Conservation (phyloP, 2,329 filamentous ascomycete genomes). For the Aspergillus melleus region DNA sequence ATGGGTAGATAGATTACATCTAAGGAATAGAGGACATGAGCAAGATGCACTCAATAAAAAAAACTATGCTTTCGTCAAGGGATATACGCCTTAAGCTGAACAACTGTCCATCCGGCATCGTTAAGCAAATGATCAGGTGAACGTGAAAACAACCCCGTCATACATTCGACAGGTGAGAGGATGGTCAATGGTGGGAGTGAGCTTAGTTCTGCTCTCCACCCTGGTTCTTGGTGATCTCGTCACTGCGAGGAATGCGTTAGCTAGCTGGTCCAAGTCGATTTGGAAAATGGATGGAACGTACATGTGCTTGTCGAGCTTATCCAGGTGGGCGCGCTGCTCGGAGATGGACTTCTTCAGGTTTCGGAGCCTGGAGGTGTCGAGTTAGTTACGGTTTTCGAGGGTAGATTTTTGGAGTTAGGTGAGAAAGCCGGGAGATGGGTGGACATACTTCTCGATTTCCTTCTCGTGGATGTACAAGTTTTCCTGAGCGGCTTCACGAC, state of each 20-base stretch:
- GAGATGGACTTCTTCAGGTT: conserved; percentile 68
- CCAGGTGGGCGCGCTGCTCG: conserved; percentile 78
- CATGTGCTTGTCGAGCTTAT: conserved; percentile 86
- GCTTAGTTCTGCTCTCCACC: conserved; percentile 60
- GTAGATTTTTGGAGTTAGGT: too few species aligned
- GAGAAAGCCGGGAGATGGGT: too few species aligned
- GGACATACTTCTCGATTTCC: conserved; percentile 82
- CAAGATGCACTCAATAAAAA: background rate
- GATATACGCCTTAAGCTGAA: background rate
- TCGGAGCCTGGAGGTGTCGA: conserved; percentile 54
- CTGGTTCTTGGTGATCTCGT: conserved; percentile 73
- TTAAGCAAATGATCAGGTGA: background rate
- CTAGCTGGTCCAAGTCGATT: background rate
- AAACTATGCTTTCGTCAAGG: background rate
- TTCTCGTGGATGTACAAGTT: conserved; percentile 80
- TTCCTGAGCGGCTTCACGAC: conserved; percentile 85
- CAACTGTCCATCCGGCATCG: background rate
- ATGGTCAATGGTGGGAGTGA: conserved; percentile 4
- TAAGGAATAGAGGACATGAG: background rate
- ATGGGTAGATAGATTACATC: background rate
- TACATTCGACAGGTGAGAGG: background rate
- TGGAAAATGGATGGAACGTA: conserved; percentile 46
- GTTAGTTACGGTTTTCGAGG: conserved; percentile 5
- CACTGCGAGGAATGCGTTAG: conserved; percentile 49
- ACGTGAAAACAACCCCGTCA: background rate